A percentile compares a stretch with the other conserved stretches of the same genome.
phyloP scores from a whole-genome alignment of 2,329 filamentous ascomycete genomes.

The Claviceps lovelessii region DNA sequence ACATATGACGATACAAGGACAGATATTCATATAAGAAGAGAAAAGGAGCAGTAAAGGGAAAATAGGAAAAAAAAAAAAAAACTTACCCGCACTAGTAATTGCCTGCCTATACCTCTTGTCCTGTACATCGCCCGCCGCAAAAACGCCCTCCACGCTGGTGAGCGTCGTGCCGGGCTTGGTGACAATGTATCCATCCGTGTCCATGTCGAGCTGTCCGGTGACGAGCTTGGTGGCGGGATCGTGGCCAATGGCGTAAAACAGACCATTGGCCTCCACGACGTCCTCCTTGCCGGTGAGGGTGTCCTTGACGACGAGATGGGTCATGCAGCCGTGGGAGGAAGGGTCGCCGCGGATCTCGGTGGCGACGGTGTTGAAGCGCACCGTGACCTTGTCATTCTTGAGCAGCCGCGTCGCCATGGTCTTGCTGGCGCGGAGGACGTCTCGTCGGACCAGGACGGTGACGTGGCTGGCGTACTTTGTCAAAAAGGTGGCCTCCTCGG shows the following conservation, averaged over 20 bases:
- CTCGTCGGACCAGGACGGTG: constrained; percentile 79
- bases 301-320: constrained; percentile 71
- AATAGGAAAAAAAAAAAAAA: background rate
- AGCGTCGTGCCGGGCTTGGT: constrained; percentile 79
- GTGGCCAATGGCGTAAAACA: constrained; percentile 96
- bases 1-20: too few species aligned
- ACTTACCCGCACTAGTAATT: constrained; percentile 86
- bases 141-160: constrained; percentile 83
- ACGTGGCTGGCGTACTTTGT: constrained; percentile 96
- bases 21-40: background rate
- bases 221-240: constrained; percentile 85
- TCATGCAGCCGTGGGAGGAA: constrained; percentile 61
- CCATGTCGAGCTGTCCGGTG: constrained; percentile 78
- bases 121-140: constrained; percentile 93
- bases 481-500: constrained; percentile 92
- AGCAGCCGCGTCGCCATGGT: constrained; percentile 83
- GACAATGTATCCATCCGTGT: constrained; percentile 79
- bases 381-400: constrained; percentile 75
- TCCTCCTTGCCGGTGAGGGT: constrained; percentile 60
- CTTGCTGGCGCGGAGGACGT: constrained; percentile 73
- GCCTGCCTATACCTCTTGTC: constrained; percentile 97
- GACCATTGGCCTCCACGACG: constrained; percentile 75
- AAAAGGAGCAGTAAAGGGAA: background rate
- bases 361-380: constrained; percentile 71
- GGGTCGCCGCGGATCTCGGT: constrained; percentile 74